phyloP scores from a whole-genome alignment of 2,329 filamentous ascomycete species.

The Sporothrix protearum region DNA sequence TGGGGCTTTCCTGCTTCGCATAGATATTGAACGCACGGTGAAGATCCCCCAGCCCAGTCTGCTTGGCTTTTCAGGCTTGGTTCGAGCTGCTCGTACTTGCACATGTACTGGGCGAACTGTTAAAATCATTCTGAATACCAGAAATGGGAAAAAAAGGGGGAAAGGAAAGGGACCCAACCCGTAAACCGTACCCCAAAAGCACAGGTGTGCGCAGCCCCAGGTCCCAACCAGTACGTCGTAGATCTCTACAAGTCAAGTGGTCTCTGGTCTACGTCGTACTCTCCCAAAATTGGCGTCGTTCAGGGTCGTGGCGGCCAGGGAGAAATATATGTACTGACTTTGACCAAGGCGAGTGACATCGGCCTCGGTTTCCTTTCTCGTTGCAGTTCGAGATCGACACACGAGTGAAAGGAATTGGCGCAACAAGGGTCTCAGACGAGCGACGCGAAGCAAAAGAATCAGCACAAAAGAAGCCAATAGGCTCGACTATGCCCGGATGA shows the following conservation, averaged over 20 bases:
- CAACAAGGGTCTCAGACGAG: background rate
- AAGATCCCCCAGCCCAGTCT: background rate
- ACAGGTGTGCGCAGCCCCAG: background rate
- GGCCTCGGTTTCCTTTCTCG: slow-evolving; percentile 1
- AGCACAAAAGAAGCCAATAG: background rate
- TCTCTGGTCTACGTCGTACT: background rate
- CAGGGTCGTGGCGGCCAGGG: background rate
- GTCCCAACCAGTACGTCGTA: background rate
- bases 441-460: too few species aligned
- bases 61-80: background rate
- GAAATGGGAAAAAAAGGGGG: too few species aligned
- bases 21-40: background rate
- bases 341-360: background rate
- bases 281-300: background rate
- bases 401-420: background rate
- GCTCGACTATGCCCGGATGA: background rate
- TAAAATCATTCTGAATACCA: background rate
- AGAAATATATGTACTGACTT: background rate
- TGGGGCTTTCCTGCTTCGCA: background rate
- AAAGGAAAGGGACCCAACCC: background rate
- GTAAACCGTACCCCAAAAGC: background rate
- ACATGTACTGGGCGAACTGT: too few species aligned
- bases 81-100: background rate
- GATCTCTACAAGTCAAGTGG: too few species aligned
- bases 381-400: slow-evolving; percentile 4